phyloP scores from a whole-genome alignment of 2,329 filamentous ascomycete species.

The Apiospora marii region DNA sequence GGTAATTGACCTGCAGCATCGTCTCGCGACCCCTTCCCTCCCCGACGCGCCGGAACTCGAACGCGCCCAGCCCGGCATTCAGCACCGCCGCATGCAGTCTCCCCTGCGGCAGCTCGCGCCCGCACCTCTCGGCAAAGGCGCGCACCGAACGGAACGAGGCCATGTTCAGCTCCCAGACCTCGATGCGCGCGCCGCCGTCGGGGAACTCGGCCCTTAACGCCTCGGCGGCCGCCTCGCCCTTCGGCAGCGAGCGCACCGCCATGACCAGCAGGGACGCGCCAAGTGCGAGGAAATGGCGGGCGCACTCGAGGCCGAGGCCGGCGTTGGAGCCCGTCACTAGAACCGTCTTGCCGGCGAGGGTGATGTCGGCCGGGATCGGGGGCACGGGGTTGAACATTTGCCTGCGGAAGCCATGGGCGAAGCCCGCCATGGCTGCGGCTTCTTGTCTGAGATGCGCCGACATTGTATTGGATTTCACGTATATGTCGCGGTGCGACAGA shows the following conservation, averaged over 20 bases:
- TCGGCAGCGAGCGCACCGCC: slow-evolving; percentile 39
- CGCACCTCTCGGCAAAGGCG: slow-evolving; percentile 44
- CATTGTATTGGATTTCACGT: not conserved
- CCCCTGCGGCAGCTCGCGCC: slow-evolving; percentile 34
- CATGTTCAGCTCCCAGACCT: slow-evolving; percentile 54
- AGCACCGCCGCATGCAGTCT: slow-evolving; percentile 49
- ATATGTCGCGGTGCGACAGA: no score
- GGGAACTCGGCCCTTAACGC: slow-evolving; percentile 37
- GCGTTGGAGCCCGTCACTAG: slow-evolving; percentile 46
- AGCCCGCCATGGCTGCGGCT: not conserved
- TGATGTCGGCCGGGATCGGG: slow-evolving; percentile 30
- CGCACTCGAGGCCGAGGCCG: slow-evolving; percentile 45
- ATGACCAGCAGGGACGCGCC: slow-evolving; percentile 44
- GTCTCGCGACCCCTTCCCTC: slow-evolving; percentile 46
- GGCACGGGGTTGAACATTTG: slow-evolving; percentile 25
- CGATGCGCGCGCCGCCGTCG: slow-evolving; percentile 33
- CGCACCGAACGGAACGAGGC: slow-evolving; percentile 47
- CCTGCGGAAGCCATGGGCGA: not conserved
- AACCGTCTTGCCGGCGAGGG: slow-evolving; percentile 44
- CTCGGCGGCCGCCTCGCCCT: slow-evolving; percentile 33
- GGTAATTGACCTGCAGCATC: slow-evolving; percentile 58
- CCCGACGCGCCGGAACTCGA: slow-evolving; percentile 29
- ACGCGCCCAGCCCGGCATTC: slow-evolving; percentile 41
- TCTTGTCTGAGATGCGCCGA: slow-evolving; percentile 6
- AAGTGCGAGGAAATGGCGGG: slow-evolving; percentile 44